Base-by-base conservation (phyloP, 179 eudicot species). In the Silene coronaria region DNA sequence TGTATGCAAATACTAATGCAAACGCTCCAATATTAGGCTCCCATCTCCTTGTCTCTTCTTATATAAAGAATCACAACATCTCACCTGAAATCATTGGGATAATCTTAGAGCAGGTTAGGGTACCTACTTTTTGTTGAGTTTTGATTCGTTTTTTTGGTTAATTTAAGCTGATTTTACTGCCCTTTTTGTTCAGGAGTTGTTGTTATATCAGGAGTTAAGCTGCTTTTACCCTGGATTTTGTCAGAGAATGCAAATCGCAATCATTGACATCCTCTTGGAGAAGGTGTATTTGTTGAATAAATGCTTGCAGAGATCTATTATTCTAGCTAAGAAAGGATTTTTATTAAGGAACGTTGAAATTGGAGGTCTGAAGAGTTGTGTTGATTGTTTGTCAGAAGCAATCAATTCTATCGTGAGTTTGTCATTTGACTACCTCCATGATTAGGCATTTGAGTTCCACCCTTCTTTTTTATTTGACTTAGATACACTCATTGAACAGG, bases 81-180 rank as follows among this genome's bases (percentile, higher is more conserved):
- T 86, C 93, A 66, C 79, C 58, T 76, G 83, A 82, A 74, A 70
- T 84, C 11, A 77, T 87, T 74, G 88, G 88, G 23, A 77, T 76
- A 55, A 72, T 95, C 32, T 76, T 91, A 75, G 97, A 92, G 78
- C 93, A 92, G 99, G 99, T 95, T 81, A 71, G 78, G 34, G 42
- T 22, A 57, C 60, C 51, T 51, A 28, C n/a, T 68, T 30, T 42
- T 55, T 67, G 34, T 28, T 12, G 53, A 5, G 34, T 11, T 76
- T 72, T 76, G 21, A 16, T 45, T 12, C 4, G 16, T 45, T 45
- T 45, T 55, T 42, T 30, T 10, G 62, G 22, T 36, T 19, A 6
- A 53, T 53, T 45, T 57, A 53, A 71, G 55, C n/a, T 71, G 27
- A 55, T 27, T 42, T 75, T n/a, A 34, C 53, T 21, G 45, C 76